Evolutionary conservation across 148 eudicot genomes (phyloP), one percentile per base, ranked within the genome.

Genomic region (Diospyros lotus): DNA sequence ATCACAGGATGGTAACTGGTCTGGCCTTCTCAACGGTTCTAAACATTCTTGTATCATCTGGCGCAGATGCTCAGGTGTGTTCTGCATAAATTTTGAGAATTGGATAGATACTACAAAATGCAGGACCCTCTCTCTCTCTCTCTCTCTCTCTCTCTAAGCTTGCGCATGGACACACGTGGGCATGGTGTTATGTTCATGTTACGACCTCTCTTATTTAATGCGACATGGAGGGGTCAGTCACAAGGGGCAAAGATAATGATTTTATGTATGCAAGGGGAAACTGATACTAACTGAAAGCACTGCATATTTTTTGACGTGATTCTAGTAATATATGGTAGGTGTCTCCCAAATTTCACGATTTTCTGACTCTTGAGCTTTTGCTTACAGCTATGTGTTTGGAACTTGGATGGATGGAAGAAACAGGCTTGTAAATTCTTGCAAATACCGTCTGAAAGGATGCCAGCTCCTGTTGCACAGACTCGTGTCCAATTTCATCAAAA

Each of bases 51-150:
- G 87, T 91, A 58, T 91, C 96, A 58, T 82, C 96, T 53, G 93
- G 96, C 41, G 91, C 88, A 39, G 93, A 91, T 81, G 79, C 91
- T 72, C 89, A 91, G 91, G 93, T 91, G 69, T 41, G 72, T 55
- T 7, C 38, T 42, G 12, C 54, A 10, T 59, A 38, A 15, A 48
- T 40, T 76, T 76, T 46, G n/a, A 43, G 38, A 15, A 50, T 10
- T 7, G 46, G 54, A 74, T 41, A 15, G 53, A 53, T 39, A 50
- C 14, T 44, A 15, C 13, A n/a, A 42, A 58, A 15, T 15, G 2
- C 17, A 43, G 6, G 10, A 40, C 50, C 46, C 45, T 41, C 73
- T 55, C 73, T 53, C 62, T 69, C 18, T 14, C 62, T 69, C 18
- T 14, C 44, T 54, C 59, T 69, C 61, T 9, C 18, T 67, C 71